A percentile compares a stretch with the other conserved stretches of the same genome.
phyloP scores from a whole-genome alignment of 495 filamentous ascomycete genomes.

The Chlorociboria aeruginascens region DNA sequence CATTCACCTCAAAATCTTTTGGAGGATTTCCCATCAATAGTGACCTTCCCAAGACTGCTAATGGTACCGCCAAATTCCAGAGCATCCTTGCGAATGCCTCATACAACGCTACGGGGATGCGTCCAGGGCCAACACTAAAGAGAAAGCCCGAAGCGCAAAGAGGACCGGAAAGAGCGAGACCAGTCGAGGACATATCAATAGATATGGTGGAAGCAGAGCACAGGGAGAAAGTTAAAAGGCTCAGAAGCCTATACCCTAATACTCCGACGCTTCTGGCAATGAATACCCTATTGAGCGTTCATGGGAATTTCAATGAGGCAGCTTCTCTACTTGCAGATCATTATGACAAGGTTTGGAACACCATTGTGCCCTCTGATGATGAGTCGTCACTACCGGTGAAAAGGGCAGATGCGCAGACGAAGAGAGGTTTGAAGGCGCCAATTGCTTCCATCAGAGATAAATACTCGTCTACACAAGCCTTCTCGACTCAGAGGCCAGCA shows the following conservation, averaged over 20 bases:
- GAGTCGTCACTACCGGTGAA: constrained; percentile 10
- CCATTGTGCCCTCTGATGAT: constrained; percentile 21
- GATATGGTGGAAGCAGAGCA: constrained; percentile 42
- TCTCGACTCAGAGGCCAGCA: constrained; percentile 7
- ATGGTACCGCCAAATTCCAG: constrained; percentile 12
- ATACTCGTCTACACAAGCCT: constrained; percentile 36
- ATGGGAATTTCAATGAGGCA: constrained; percentile 49
- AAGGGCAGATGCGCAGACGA: constrained; percentile 43
- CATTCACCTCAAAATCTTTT: constrained; percentile 31
- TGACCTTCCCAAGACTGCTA: neutral
- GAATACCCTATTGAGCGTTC: constrained; percentile 37
- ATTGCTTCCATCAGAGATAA: constrained; percentile 46
- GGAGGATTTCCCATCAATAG: constrained; percentile 6
- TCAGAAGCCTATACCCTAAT: constrained; percentile 39
- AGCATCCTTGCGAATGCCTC: constrained; percentile 6
- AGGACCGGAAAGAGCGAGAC: constrained; percentile 44
- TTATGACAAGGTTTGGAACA: constrained; percentile 21
- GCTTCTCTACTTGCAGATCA: constrained; percentile 33
- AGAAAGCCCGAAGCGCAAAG: constrained; percentile 20
- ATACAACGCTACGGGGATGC: constrained; percentile 1
- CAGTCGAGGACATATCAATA: constrained; percentile 33
- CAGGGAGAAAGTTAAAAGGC: constrained; percentile 41
- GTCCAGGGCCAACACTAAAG: constrained; percentile 2
- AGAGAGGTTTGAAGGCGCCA: constrained; percentile 28
- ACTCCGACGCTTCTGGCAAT: constrained; percentile 37